These are phyloP conservation scores for Ilyonectria robusta DNA, from an alignment of 2,329 filamentous ascomycete species.

Conservation along the genomic window DNA sequence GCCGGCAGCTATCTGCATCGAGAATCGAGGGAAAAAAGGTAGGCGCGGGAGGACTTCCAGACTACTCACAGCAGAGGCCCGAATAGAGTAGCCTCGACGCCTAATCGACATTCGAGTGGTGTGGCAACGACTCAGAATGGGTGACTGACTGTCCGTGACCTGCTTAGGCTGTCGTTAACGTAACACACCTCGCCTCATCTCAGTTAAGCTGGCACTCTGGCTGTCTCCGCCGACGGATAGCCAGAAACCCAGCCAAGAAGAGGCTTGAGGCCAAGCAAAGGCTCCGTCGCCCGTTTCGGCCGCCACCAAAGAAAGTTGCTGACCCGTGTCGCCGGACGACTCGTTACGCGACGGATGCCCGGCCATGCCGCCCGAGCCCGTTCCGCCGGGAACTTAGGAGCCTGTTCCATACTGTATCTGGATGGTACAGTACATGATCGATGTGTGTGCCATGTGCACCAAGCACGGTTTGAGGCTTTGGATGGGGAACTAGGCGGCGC, in stretches of 20 bases:
- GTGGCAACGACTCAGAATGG: conserved; percentile 19
- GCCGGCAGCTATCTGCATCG: background rate
- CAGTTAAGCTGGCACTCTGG: conserved; percentile 5
- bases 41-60: background rate
- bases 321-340: conserved; percentile 16
- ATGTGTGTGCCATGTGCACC: conserved; percentile 10
- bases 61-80: conserved; percentile 11
- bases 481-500: background rate
- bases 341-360: conserved; percentile 15
- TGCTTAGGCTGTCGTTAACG: conserved; percentile 3
- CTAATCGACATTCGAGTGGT: conserved; percentile 13
- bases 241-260: conserved; percentile 1
- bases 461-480: background rate
- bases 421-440: background rate
- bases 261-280: conserved; percentile 11
- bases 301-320: conserved; percentile 11
- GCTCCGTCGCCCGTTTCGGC: conserved; percentile 7
- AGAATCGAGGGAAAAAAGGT: background rate
- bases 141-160: conserved; percentile 18
- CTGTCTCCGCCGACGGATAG: conserved; percentile 6
- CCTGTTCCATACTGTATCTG: background rate
- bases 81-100: conserved; percentile 12
- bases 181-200: conserved; percentile 22
- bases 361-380: conserved; percentile 23
- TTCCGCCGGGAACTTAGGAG: conserved; percentile 25